Percentiles rank a stretch among this genome's conserved stretches.
phyloP scores from a whole-genome alignment of 768 basidiomycete genomes.

The Daedaleopsis sinensis region DNA sequence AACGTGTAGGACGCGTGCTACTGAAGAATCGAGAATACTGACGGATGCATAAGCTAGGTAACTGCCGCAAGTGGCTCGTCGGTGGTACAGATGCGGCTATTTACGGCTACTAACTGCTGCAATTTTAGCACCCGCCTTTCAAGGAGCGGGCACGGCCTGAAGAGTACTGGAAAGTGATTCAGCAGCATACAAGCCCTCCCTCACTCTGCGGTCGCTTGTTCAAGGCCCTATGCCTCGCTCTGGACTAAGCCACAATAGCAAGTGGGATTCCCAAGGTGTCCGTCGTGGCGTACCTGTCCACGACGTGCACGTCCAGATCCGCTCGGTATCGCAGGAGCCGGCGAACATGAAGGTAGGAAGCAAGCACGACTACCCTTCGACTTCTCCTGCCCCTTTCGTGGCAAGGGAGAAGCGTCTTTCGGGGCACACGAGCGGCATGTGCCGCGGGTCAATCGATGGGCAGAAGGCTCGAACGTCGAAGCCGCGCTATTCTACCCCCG shows the following conservation, averaged over 20 bases:
- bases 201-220: not conserved
- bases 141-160: not conserved
- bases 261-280: not conserved
- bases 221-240: not conserved
- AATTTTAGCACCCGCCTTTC: not conserved
- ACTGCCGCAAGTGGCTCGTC: not conserved
- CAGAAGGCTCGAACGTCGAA: not conserved
- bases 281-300: not conserved
- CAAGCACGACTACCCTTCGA: not conserved
- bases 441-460: constrained; percentile 1
- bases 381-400: not conserved
- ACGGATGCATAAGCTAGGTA: not conserved
- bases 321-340: not conserved
- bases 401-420: not conserved
- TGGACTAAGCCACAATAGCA: not conserved
- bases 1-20: not conserved
- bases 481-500: not conserved
- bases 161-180: too few species aligned
- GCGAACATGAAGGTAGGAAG: not conserved
- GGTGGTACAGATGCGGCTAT: not conserved
- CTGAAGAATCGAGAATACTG: not conserved
- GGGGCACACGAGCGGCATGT: not conserved
- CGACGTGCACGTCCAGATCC: not conserved
- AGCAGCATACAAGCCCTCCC: too few species aligned
- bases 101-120: not conserved